Evolutionary conservation across 345 rosid genomes (phyloP).

Genomic region (Euphorbia lathyris): DNA sequence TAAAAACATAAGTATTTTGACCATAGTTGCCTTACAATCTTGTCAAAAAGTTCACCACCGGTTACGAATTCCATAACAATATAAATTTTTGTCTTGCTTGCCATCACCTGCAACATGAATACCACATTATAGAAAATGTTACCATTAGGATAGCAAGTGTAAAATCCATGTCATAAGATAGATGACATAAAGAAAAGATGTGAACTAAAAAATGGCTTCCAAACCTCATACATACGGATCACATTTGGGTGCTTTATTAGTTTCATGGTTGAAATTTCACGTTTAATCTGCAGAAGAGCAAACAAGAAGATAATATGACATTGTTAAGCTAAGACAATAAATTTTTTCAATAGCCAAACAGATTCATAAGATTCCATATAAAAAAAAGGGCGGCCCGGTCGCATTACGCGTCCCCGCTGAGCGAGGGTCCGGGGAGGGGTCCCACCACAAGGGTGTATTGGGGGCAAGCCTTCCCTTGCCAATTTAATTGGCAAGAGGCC

Average conservation of each 20-base stretch:
- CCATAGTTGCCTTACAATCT: constrained; percentile 58
- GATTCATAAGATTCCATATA: not conserved
- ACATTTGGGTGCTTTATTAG: constrained; percentile 90
- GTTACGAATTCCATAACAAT: constrained; percentile 90
- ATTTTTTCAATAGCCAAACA: not conserved
- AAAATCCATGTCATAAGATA: constrained; percentile 2
- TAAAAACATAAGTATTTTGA: not conserved
- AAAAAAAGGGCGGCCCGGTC: too few relatives aligned
- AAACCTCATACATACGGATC: constrained; percentile 92
- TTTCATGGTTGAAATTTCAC: constrained; percentile 95
- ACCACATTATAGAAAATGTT: constrained; percentile 2
- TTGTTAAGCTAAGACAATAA: not conserved
- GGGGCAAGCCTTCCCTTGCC: too few relatives aligned
- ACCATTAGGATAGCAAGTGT: not conserved
- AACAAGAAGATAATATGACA: not conserved
- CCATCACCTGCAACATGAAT: constrained; percentile 77
- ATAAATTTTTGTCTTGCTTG: constrained; percentile 93
- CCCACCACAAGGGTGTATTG: too few relatives aligned
- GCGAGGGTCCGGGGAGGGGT: too few relatives aligned
- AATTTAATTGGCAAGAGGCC: too few relatives aligned
- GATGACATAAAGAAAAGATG: not conserved
- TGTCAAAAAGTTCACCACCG: constrained; percentile 98
- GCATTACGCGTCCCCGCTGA: too few relatives aligned
- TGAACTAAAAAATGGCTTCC: constrained; percentile 12
- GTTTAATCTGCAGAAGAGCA: constrained; percentile 62